Conservation (phyloP, 2,329 filamentous ascomycete species). For the Exophiala phaeomuriformis region DNA sequence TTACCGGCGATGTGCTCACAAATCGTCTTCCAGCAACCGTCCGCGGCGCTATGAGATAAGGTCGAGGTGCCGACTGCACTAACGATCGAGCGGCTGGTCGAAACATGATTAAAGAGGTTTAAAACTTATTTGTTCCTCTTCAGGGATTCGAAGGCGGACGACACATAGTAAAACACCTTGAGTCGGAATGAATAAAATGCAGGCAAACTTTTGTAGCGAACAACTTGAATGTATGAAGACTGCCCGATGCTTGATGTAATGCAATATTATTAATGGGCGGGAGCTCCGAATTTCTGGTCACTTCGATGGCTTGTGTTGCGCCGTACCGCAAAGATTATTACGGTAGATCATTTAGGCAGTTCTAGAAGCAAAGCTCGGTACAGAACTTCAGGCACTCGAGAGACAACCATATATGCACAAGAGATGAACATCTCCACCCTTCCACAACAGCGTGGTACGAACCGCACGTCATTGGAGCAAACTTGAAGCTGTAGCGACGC, state of each 20-base stretch:
- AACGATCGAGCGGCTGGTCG: slow-evolving; percentile 43
- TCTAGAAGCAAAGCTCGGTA: neutral
- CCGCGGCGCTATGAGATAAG: slow-evolving; percentile 15
- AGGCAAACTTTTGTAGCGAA: neutral
- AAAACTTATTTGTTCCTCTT: neutral
- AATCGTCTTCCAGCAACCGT: slow-evolving; percentile 36
- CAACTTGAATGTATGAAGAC: neutral
- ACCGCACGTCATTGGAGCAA: no score
- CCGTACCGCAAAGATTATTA: neutral
- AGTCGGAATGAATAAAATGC: neutral
- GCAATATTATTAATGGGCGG: neutral
- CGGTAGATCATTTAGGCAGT: neutral
- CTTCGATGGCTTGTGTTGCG: neutral
- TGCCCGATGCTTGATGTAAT: slow-evolving; percentile 8
- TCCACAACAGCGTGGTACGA: no score
- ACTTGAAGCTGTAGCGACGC: neutral
- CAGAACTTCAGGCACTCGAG: neutral
- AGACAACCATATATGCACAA: neutral
- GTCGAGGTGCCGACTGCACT: slow-evolving; percentile 31
- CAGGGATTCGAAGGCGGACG: neutral
- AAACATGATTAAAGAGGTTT: slow-evolving; percentile 39
- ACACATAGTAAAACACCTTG: slow-evolving; percentile 6
- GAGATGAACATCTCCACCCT: neutral
- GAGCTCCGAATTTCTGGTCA: neutral
- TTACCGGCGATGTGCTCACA: slow-evolving; percentile 52